Conservation (phyloP, 2,329 filamentous ascomycete genomes). For the Aspergillus sp. region DNA sequence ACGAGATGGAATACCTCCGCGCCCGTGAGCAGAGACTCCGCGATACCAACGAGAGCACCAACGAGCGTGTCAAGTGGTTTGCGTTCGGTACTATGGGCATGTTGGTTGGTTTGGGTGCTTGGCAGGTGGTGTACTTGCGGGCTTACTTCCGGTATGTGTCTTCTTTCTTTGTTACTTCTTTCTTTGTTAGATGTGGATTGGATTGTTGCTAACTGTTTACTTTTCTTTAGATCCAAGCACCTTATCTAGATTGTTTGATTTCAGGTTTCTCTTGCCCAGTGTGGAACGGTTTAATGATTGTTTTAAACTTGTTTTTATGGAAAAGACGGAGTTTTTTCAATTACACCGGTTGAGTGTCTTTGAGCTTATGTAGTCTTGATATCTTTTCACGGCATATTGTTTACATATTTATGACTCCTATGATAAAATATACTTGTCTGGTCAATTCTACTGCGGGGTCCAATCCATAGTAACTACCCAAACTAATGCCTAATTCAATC, state of each 20-base stretch:
- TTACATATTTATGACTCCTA: conserved; percentile 16
- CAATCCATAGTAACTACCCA: no score
- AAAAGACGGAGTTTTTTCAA: conserved; percentile 12
- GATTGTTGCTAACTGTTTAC: conserved; percentile 2
- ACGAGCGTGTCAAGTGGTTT: conserved; percentile 98
- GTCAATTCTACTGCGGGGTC: not conserved
- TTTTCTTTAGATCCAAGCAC: conserved; percentile 60
- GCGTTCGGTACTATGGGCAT: conserved; percentile 89
- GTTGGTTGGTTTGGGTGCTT: conserved; percentile 80
- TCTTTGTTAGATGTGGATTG: not conserved
- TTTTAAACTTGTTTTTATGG: conserved; percentile 7
- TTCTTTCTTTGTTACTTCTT: no score
- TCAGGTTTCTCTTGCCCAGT: not conserved
- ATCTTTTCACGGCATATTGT: conserved; percentile 15
- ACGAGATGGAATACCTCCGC: conserved; percentile 95
- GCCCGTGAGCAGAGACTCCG: conserved; percentile 86
- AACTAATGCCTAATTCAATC: no score
- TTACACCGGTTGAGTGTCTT: conserved; percentile 10
- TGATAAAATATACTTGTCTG: conserved; percentile 5
- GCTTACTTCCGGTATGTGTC: conserved; percentile 79
- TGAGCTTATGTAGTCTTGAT: conserved; percentile 11
- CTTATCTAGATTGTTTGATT: conserved; percentile 49
- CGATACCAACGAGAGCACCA: conserved; percentile 99
- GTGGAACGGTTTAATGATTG: no score
- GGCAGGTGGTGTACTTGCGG: conserved; percentile 96